Base-by-base conservation (phyloP, 225 moss, liverwort and hornwort genomes). In the Pleurozium schreberi region DNA sequence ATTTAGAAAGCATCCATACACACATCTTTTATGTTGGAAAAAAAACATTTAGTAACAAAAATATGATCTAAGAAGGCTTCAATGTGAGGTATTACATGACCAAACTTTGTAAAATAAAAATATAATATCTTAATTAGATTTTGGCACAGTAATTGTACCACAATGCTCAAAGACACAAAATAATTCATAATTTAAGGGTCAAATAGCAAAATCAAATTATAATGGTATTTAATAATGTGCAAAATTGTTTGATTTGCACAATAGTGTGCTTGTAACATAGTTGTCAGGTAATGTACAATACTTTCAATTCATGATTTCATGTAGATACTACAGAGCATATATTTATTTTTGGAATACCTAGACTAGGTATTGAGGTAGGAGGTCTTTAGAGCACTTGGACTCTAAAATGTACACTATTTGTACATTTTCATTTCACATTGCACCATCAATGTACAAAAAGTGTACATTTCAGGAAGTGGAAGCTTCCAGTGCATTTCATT, bases 361-460 rank as follows among this genome's bases (percentile, higher is more conserved):
- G 3, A 45, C 10, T 45, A 21, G 73, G 9, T 28, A 18, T 21
- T 12, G 12, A 22, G 5, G 12, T n/a, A 67, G 4, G 4, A 67
- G 4, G 22, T 38, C 21, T n/a, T 12, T 21, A n/a, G n/a, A 36
- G 1, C 1, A 22, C 10, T 38, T 0, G 0, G 4, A 65, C 4
- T 67, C 21, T 67, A 69, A 25, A 38, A 25, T 69, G 0, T 69
- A 40, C 0, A 14, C 25, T 69, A 23, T 14, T 40, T 14, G 13
- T 40, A 40, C 12, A 40, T 40, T 40, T 68, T 13, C 1, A 23
- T 69, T 40, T 23, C 4, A 23, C 40, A 40, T 69, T 69, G 40
- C 8, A n/a, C 68, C 22, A 68, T 23, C 2, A n/a, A 68, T 69
- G 26, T 42, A 15, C 4, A 70, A 26, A 42, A 5, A 26, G 5